Evolutionary conservation across 129 eudicot genomes (phyloP), one percentile per base, ranked within the genome.

Genomic region (Kitagawia praeruptora): DNA sequence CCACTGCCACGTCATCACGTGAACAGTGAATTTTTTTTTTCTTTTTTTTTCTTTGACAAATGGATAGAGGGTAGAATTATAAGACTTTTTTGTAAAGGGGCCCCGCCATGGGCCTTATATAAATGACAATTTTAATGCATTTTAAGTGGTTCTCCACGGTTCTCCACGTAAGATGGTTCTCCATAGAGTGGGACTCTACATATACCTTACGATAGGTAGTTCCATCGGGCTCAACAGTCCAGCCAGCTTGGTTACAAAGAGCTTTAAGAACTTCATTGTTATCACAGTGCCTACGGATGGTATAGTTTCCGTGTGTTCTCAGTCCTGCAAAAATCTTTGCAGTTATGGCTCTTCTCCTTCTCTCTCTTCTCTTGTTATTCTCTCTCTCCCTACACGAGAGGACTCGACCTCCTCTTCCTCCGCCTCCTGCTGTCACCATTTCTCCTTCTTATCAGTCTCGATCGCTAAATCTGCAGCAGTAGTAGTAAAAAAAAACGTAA

Each of bases 141-240:
- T n/a, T n/a, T n/a, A n/a, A n/a, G n/a, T n/a, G n/a, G n/a, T n/a
- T n/a, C n/a, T n/a, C n/a, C n/a, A n/a, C n/a, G n/a, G n/a, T n/a
- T n/a, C n/a, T n/a, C n/a, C n/a, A n/a, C n/a, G n/a, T n/a, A n/a
- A n/a, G n/a, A n/a, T n/a, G n/a, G n/a, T n/a, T n/a, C n/a, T n/a
- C n/a, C n/a, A n/a, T n/a, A n/a, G n/a, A n/a, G n/a, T n/a, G n/a
- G n/a, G n/a, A n/a, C n/a, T n/a, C n/a, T n/a, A n/a, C n/a, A n/a
- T n/a, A n/a, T n/a, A n/a, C n/a, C n/a, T n/a, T n/a, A 64, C 91
- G 90, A 63, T 92, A 92, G 44, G 97, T 92, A 69, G 95, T 92
- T 85, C 97, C 97, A 80, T 92, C 97, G 38, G 80, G 86, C 80
- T 92, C 97, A 34, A 92, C 97, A 80, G 88, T 86, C 97, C 97